Conservation (phyloP, 2,329 filamentous ascomycete genomes). For the Tothia fuscella region DNA sequence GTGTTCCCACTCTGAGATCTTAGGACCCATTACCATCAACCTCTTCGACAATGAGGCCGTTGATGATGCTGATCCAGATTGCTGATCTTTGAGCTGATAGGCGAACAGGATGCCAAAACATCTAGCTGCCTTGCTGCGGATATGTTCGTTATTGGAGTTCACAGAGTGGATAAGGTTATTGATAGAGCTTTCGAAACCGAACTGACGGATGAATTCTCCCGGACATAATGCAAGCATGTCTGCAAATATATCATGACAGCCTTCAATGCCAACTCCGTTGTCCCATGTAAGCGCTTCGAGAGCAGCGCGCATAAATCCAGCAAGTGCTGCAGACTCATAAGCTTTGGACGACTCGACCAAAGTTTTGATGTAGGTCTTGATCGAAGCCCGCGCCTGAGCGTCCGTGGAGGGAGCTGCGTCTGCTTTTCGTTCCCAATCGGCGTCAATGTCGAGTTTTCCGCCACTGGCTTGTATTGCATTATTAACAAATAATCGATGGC, state of each 20-base stretch:
- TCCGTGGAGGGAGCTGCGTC: conserved; percentile 62
- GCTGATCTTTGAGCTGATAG: not conserved
- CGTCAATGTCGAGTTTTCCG: conserved; percentile 46
- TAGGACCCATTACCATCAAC: no score
- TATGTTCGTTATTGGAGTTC: conserved; percentile 55
- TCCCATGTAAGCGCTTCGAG: conserved; percentile 33
- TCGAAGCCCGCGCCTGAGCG: conserved; percentile 46
- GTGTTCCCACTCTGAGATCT: conserved; percentile 41
- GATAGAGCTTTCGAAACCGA: not conserved
- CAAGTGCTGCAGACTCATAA: conserved; percentile 25
- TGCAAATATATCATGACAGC: conserved; percentile 38
- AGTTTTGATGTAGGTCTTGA: conserved; percentile 40
- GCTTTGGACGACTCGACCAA: conserved; percentile 14
- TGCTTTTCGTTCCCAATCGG: conserved; percentile 75
- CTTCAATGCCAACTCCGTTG: conserved; percentile 28
- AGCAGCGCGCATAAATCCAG: conserved; percentile 31
- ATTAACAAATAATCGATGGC: conserved; percentile 48
- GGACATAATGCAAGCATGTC: conserved; percentile 27
- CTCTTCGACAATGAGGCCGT: no score
- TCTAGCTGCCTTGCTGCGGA: conserved; percentile 55
- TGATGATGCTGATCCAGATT: no score
- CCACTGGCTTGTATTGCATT: conserved; percentile 38
- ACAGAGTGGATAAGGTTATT: conserved; percentile 2
- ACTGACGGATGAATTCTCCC: not conserved
- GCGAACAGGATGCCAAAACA: conserved; percentile 67